Evolutionary conservation across 2,329 filamentous ascomycete genomes (phyloP).

Genomic region (Pestalotiopsis sp.): DNA sequence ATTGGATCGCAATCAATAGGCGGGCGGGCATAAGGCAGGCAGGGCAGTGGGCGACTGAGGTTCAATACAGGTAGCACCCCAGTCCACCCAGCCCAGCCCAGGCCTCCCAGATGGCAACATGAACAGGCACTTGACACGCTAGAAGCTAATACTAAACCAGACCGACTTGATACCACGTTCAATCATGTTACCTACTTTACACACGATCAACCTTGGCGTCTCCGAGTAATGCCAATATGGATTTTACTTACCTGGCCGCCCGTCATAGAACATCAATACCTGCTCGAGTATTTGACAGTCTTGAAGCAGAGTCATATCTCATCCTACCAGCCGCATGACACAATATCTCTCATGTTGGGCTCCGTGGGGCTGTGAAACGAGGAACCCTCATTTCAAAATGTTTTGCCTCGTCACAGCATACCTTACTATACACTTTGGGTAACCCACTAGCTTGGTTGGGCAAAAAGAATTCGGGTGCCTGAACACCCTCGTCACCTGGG

Average conservation of each 20-base stretch:
- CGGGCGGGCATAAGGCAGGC: neutral
- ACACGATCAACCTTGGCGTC: neutral
- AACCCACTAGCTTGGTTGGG: slow-evolving; percentile 3
- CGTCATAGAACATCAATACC: neutral
- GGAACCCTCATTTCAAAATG: neutral
- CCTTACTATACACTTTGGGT: neutral
- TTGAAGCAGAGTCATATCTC: too few relatives aligned
- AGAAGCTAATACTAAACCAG: neutral
- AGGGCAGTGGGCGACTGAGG: too few relatives aligned
- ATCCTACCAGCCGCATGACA: neutral
- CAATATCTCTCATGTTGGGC: neutral
- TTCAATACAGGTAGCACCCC: too few relatives aligned
- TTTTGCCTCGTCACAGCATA: neutral
- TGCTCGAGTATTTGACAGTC: neutral
- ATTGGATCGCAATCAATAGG: neutral
- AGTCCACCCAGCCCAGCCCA: too few relatives aligned
- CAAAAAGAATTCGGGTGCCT: slow-evolving; percentile 10
- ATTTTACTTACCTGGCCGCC: neutral
- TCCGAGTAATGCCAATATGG: neutral
- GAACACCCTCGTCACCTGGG: slow-evolving; percentile 10
- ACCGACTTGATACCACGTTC: neutral
- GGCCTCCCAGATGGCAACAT: neutral
- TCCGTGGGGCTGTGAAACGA: neutral
- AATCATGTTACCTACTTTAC: neutral
- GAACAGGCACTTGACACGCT: neutral